Evolutionary conservation across 2,329 filamentous ascomycete species (phyloP).

Genomic region (Lasiodiplodia sp.): DNA sequence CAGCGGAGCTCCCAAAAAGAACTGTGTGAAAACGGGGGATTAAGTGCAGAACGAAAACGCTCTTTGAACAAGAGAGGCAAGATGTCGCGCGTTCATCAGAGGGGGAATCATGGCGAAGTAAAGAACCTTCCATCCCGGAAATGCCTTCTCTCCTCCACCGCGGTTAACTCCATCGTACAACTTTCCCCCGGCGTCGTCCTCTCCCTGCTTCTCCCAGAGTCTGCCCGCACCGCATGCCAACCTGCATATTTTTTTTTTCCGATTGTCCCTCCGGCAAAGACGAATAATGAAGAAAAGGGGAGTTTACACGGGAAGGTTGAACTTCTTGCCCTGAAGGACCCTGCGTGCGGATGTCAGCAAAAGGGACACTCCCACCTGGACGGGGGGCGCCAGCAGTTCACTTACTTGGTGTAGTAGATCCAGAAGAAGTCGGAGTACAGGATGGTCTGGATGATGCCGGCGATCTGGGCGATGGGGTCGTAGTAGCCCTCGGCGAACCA

Average conservation of each 20-base stretch:
- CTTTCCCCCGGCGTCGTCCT: not conserved
- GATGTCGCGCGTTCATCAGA: not conserved
- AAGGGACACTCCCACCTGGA: too few relatives aligned
- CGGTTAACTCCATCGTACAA: conserved; percentile 8
- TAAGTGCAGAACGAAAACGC: not conserved
- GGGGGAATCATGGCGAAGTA: conserved; percentile 6
- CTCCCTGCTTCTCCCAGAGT: too few relatives aligned
- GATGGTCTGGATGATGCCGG: conserved; percentile 90
- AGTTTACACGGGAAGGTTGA: conserved; percentile 59
- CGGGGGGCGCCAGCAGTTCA: conserved; percentile 31
- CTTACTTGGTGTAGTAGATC: conserved; percentile 96
- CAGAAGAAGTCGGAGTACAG: conserved; percentile 99
- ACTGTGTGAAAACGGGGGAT: too few relatives aligned
- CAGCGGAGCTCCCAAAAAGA: not conserved
- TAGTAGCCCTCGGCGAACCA: conserved; percentile 82
- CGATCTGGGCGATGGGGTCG: conserved; percentile 86
- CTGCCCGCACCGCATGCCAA: not conserved
- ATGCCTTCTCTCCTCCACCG: conserved; percentile 2
- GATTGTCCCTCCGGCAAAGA: not conserved
- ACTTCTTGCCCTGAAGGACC: conserved; percentile 62
- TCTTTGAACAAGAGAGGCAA: not conserved
- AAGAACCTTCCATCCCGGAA: not conserved
- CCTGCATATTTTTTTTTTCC: not conserved
- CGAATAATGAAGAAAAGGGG: not conserved
- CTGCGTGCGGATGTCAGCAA: conserved; percentile 37